Percentiles rank a stretch among this genome's conserved stretches.
phyloP scores from a whole-genome alignment of 495 filamentous ascomycete species.

The Neurospora sp. region DNA sequence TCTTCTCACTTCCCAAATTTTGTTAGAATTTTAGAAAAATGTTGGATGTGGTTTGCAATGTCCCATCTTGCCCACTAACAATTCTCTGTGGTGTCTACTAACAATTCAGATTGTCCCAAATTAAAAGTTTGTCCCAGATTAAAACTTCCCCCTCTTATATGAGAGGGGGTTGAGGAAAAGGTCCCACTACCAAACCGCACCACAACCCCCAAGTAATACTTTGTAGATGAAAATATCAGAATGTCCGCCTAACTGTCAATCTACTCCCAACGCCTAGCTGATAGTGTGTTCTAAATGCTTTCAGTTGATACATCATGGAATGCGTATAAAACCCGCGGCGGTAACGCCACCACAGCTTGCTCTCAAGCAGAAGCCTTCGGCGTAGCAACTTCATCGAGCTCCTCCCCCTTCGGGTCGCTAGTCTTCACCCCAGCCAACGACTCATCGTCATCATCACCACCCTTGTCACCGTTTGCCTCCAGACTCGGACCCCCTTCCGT shows the following conservation, averaged over 20 bases:
- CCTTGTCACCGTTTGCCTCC: not conserved
- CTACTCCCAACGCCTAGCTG: not conserved
- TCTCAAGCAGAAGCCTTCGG: not conserved
- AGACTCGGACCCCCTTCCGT: not conserved
- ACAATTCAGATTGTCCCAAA: no score
- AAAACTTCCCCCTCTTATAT: no score
- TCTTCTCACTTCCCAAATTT: no score
- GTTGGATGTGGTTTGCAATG: no score
- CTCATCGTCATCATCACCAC: conserved; percentile 10
- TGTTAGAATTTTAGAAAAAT: no score
- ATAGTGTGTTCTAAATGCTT: not conserved
- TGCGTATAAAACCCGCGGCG: no score
- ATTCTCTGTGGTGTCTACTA: no score
- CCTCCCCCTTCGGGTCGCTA: conserved; percentile 23
- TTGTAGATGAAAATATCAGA: not conserved
- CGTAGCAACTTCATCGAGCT: conserved; percentile 11
- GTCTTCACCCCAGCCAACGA: conserved; percentile 21
- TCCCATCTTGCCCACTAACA: no score
- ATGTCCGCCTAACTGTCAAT: not conserved
- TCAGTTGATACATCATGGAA: not conserved
- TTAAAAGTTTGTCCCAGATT: no score
- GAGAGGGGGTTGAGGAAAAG: no score
- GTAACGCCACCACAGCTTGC: not conserved
- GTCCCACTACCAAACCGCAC: not conserved
- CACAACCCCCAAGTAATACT: not conserved